Evolutionary conservation across 179 eudicot species (phyloP).

Genomic region (Sideroxylon spinosum): DNA sequence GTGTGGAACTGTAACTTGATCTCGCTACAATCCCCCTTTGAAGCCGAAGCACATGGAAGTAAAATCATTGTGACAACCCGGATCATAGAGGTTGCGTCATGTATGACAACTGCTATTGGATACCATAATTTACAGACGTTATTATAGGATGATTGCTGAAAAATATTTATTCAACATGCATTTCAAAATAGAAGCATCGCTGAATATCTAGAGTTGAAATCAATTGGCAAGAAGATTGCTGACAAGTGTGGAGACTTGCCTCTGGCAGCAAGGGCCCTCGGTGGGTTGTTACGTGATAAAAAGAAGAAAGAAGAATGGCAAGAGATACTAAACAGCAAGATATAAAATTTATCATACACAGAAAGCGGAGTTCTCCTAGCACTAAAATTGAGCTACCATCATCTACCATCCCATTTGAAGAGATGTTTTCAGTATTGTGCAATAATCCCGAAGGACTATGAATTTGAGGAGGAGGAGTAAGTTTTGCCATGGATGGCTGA

Average conservation of each 20-base stretch:
- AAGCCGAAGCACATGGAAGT: not conserved
- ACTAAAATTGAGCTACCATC: no score
- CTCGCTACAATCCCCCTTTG: not conserved
- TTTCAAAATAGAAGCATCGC: not conserved
- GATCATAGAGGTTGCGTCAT: not conserved
- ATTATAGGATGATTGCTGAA: not conserved
- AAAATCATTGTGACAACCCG: not conserved
- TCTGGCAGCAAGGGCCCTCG: not conserved
- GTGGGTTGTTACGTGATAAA: not conserved
- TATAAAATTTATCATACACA: not conserved
- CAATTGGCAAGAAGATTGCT: no score
- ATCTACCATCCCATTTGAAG: not conserved
- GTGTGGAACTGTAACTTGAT: slow-evolving; percentile 14
- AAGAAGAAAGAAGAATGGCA: not conserved
- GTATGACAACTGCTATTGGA: not conserved
- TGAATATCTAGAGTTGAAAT: not conserved
- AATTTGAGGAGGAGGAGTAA: slow-evolving; percentile 8
- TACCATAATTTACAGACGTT: not conserved
- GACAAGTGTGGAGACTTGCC: no score
- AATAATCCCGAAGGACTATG: slow-evolving; percentile 9
- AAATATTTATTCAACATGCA: not conserved
- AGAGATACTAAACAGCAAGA: no score
- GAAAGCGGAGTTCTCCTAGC: not conserved
- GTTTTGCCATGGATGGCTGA: slow-evolving; percentile 28
- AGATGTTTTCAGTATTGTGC: not conserved